These are phyloP conservation scores for Fusarium pseudonygamai DNA, from an alignment of 2,329 filamentous ascomycete genomes.

Conservation along the genomic window DNA sequence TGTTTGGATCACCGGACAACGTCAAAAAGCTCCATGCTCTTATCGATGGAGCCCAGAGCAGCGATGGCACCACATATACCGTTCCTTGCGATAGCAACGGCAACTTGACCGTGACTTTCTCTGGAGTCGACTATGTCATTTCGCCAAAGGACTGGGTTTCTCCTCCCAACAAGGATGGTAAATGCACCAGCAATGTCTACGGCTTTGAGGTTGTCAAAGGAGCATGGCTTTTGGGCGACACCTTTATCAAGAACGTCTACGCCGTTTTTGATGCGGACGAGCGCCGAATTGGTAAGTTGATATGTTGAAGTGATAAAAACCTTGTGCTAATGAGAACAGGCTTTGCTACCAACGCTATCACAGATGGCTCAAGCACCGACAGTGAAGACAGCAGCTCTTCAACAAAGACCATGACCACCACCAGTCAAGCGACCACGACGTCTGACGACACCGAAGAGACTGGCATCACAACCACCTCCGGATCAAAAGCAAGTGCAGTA, in stretches of 20 bases:
- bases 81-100: slow-evolving; percentile 77
- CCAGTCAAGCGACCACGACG: slow-evolving; percentile 24
- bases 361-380: slow-evolving; percentile 4
- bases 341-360: slow-evolving; percentile 35
- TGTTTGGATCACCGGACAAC: slow-evolving; percentile 75
- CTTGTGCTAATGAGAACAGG: slow-evolving; percentile 29
- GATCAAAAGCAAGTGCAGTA: slow-evolving; percentile 19
- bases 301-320: fast-evolving
- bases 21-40: slow-evolving; percentile 73
- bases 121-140: slow-evolving; percentile 72
- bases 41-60: slow-evolving; percentile 68
- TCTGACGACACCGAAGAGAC: slow-evolving; percentile 24
- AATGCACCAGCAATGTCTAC: slow-evolving; percentile 78
- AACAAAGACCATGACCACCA: slow-evolving; percentile 12
- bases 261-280: slow-evolving; percentile 82
- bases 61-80: slow-evolving; percentile 70
- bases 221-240: slow-evolving; percentile 84
- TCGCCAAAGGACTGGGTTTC: slow-evolving; percentile 77
- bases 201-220: slow-evolving; percentile 72
- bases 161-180: slow-evolving; percentile 53
- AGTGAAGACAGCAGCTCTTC: slow-evolving; percentile 11
- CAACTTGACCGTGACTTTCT: slow-evolving; percentile 73
- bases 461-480: slow-evolving; percentile 18
- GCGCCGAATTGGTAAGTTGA: slow-evolving; percentile 65
- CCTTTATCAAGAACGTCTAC: slow-evolving; percentile 92